Percentiles rank a stretch among this genome's conserved stretches.
Evolutionary conservation across 108 stramenopile species (phyloP).

Genomic region (Skeletonema marinoi): DNA sequence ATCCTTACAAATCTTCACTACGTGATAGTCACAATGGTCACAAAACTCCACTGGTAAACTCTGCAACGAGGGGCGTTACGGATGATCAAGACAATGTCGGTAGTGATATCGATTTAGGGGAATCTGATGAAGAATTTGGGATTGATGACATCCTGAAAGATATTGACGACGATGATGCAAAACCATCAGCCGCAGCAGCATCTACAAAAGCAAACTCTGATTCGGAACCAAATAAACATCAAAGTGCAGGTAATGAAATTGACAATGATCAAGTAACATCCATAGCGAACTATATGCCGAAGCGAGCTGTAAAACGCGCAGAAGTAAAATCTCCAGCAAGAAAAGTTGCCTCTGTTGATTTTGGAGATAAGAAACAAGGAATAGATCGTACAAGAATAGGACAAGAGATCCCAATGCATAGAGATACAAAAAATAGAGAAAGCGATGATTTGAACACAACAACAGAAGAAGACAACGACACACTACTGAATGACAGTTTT

Average conservation of each 20-base stretch:
- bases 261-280: background rate
- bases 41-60: background rate
- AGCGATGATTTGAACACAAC: background rate
- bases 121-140: slow-evolving; percentile 7
- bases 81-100: background rate
- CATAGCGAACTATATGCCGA: background rate
- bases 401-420: background rate
- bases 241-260: background rate
- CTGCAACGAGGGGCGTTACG: background rate
- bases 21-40: background rate
- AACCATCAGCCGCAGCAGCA: background rate
- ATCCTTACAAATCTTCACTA: background rate
- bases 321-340: background rate
- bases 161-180: background rate
- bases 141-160: slow-evolving; percentile 8
- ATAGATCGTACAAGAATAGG: background rate
- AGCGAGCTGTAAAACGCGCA: background rate
- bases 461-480: slow-evolving; percentile 12
- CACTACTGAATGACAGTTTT: background rate
- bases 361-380: background rate
- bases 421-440: background rate
- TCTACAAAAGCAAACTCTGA: background rate
- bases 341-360: background rate
- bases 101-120: slow-evolving; percentile 2
- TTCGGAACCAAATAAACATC: background rate